Evolutionary conservation across 1,139 yeast species (phyloP).

Genomic region (Candida sojae): DNA sequence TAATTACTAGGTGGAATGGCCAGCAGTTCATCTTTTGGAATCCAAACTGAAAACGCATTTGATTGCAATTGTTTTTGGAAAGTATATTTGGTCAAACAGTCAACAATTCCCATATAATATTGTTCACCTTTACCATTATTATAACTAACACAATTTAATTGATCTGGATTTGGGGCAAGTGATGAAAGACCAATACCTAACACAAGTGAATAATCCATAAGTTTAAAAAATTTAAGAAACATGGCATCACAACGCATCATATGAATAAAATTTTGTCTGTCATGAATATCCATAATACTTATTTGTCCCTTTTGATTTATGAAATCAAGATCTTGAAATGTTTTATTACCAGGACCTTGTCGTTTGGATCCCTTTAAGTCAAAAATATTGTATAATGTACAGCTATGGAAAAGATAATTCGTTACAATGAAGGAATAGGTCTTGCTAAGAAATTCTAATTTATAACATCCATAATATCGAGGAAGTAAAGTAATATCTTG

Average conservation of each 20-base stretch:
- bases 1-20: background rate
- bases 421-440: background rate
- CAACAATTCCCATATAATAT: background rate
- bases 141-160: background rate
- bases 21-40: background rate
- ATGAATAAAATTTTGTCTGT: background rate
- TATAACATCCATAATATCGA: background rate
- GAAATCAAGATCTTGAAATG: background rate
- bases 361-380: background rate
- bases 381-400: background rate
- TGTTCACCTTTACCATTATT: background rate
- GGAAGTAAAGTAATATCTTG: background rate
- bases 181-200: background rate
- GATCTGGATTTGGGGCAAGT: background rate
- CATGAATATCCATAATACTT: background rate
- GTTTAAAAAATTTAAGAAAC: background rate
- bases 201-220: background rate
- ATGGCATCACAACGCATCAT: background rate
- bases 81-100: background rate
- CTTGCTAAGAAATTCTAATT: background rate
- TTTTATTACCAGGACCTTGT: background rate
- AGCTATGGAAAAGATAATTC: background rate
- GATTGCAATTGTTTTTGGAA: background rate
- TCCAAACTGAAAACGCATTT: background rate
- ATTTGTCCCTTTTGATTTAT: background rate